Conservation (phyloP, 2,329 filamentous ascomycete species). For the Dryadomyces quercus-mongolicae region DNA sequence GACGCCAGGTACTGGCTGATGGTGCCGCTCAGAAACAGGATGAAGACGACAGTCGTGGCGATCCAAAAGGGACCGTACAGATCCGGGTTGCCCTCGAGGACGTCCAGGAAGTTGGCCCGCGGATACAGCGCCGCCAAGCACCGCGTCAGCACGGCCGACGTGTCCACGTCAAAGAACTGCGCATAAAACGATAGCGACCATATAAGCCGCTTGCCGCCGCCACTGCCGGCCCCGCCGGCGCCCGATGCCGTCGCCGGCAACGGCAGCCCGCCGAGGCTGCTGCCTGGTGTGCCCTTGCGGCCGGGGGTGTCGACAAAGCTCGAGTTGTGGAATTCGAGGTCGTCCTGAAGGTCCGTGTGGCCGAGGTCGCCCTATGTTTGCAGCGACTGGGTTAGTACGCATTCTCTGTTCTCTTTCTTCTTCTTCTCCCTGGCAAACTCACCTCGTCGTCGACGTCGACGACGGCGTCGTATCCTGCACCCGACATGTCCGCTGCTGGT, state of each 20-base stretch:
- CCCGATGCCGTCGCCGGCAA: conserved; percentile 14
- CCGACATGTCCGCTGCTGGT: conserved; percentile 44
- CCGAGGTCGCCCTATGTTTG: conserved; percentile 98
- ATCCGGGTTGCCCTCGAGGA: conserved; percentile 92
- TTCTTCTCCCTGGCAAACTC: conserved; percentile 8
- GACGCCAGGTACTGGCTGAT: conserved; percentile 80
- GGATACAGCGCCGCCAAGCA: conserved; percentile 86
- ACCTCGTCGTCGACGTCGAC: conserved; percentile 97
- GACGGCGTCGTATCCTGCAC: conserved; percentile 90
- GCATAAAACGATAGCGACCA: conserved; percentile 92
- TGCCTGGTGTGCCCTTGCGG: conserved; percentile 34
- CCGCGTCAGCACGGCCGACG: conserved; percentile 71
- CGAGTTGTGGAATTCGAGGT: conserved; percentile 97
- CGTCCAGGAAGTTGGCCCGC: conserved; percentile 88
- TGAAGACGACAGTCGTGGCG: conserved; percentile 91
- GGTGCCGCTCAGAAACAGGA: conserved; percentile 88
- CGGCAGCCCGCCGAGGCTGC: conserved; percentile 34
- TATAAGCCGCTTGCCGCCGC: conserved; percentile 65
- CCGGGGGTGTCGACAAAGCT: conserved; percentile 55
- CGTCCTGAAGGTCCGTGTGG: conserved; percentile 95
- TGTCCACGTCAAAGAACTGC: conserved; percentile 98
- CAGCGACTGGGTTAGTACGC: conserved; percentile 14
- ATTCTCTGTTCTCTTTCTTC: not conserved
- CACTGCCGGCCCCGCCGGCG: conserved; percentile 13
- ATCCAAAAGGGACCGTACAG: conserved; percentile 98